Percentiles rank a stretch among this genome's conserved stretches.
Conservation (phyloP, 1,139 yeast species). For the Blastobotrys buckinghamii region DNA sequence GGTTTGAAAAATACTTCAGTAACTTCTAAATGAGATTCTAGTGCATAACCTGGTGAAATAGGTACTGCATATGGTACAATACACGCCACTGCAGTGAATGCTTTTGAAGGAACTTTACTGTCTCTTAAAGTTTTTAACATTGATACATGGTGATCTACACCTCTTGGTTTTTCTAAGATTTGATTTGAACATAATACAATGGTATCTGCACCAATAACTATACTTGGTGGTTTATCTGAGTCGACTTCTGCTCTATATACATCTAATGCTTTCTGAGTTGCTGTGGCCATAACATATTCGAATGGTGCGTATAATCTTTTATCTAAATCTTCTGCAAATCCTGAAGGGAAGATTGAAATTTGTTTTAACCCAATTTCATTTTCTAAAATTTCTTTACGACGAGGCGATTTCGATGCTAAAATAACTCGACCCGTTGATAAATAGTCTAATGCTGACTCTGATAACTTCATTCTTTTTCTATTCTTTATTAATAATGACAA, state of each 20-base stretch:
- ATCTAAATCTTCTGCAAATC: constrained; percentile 67
- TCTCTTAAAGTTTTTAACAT: constrained; percentile 42
- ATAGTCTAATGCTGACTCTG: background rate
- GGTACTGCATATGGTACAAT: constrained; percentile 40
- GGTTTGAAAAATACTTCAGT: constrained; percentile 46
- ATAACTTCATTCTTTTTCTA: constrained; percentile 3
- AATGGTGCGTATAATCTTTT: constrained; percentile 46
- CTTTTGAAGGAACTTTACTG: constrained; percentile 43
- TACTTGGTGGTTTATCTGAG: constrained; percentile 35
- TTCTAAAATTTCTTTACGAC: constrained; percentile 61
- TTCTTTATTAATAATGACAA: background rate
- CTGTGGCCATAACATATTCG: constrained; percentile 66
- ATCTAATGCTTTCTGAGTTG: constrained; percentile 56
- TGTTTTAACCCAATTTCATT: constrained; percentile 55
- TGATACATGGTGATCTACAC: constrained; percentile 45
- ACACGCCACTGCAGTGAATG: constrained; percentile 62
- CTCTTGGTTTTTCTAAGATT: constrained; percentile 73
- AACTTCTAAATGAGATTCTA: constrained; percentile 38
- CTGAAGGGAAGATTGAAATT: constrained; percentile 46
- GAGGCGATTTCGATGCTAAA: constrained; percentile 80
- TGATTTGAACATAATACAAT: constrained; percentile 56
- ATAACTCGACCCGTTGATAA: constrained; percentile 37
- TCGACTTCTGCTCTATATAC: constrained; percentile 44
- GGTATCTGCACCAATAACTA: constrained; percentile 79
- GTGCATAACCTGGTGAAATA: constrained; percentile 37